Percentiles rank a stretch among this genome's conserved stretches.
Evolutionary conservation across 2,329 filamentous ascomycete species (phyloP).

Genomic region (Emydomyces testavorans): DNA sequence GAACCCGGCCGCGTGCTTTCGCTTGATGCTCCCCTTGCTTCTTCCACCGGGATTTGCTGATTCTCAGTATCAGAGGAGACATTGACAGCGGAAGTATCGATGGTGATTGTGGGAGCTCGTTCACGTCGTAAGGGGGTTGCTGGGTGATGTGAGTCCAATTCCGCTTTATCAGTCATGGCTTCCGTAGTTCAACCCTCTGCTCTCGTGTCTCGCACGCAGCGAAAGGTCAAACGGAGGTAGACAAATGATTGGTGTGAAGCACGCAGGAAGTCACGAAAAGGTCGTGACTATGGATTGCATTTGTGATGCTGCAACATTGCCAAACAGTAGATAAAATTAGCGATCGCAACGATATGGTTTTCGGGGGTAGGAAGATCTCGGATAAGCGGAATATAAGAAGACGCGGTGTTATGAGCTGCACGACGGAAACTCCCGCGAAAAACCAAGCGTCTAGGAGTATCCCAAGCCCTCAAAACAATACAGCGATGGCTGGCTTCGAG

Average conservation of each 20-base stretch:
- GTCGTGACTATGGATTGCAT: background rate
- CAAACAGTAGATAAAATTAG: background rate
- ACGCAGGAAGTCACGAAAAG: background rate
- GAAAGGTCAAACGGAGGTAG: background rate
- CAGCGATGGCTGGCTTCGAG: no score
- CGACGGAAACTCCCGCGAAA: background rate
- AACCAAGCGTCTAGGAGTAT: background rate
- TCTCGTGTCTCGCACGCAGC: background rate
- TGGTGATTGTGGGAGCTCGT: slow-evolving; percentile 45
- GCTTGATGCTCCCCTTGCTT: background rate
- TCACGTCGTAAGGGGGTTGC: slow-evolving; percentile 31
- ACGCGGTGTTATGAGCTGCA: background rate
- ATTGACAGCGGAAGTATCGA: slow-evolving; percentile 46
- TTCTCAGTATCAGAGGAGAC: slow-evolving; percentile 13
- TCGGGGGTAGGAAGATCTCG: no score
- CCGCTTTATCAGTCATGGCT: slow-evolving; percentile 6
- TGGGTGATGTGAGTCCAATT: slow-evolving; percentile 22
- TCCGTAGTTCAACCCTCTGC: background rate
- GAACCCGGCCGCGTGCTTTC: slow-evolving; percentile 1
- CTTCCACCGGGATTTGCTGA: background rate
- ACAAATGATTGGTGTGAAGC: background rate
- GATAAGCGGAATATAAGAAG: background rate
- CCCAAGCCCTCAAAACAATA: no score
- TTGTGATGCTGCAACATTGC: background rate
- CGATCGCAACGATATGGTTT: background rate